Evolutionary conservation across 768 basidiomycete genomes (phyloP), one percentile per base, ranked within the genome.

Genomic region (Leccinum aurantiacum): DNA sequence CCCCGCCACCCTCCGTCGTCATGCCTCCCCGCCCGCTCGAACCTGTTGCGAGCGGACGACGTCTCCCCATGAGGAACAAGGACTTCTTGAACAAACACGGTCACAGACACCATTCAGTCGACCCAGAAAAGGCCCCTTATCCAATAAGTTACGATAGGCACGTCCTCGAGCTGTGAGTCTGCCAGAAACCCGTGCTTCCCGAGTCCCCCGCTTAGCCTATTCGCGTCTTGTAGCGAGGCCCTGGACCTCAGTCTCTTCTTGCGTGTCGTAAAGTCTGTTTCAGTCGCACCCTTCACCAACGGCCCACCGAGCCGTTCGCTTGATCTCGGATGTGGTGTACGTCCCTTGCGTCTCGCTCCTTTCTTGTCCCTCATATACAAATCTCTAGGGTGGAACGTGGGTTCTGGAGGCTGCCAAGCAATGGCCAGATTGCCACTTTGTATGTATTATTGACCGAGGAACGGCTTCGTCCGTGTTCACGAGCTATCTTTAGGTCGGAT

Each of bases 111-210:
- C 90, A 91, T 69, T 78, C 82, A 17, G 86, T 85, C 67, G 86
- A 86, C 62, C 80, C 79, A 41, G 87, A 89, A 70, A 90, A 91
- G 75, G 90, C 88, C 2, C 90, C 89, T 2, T 92, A 92, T 76
- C 90, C 90, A 1, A 69, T 89, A 38, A 86, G 84, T 25, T 91
- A 90, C 70, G 86, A 90, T 69, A 80, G 79, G 54, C 75, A 84
- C 47, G 76, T 89, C 56, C 74, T 91, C 46, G 88, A 90, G 66
- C 74, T 89, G 90, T 91, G 71, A 69, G 85, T 78, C 11, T 1
- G 17, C 25, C 22, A n/a, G 6, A 51, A 17, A 3, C 24, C 35
- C n/a, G 24, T 56, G 0, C 29, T 31, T 33, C 27, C 47, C 35
- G 31, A 44, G 35, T 27, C 13, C 14, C 37, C n/a, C 14, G 24